Evolutionary conservation across 2,329 filamentous ascomycete genomes (phyloP).

Genomic region (Rutstroemia sp.): DNA sequence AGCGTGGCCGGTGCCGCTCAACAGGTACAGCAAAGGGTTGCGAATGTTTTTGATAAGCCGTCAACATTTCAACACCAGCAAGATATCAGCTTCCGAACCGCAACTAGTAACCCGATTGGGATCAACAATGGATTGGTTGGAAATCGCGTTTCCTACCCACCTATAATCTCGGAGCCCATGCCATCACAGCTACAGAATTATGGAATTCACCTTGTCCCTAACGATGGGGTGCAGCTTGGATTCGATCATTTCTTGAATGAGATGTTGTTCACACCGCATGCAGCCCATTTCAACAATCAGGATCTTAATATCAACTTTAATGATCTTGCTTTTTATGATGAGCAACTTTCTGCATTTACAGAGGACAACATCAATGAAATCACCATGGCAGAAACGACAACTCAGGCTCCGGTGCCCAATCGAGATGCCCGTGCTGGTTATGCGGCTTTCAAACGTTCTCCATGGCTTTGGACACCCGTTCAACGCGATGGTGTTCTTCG

Average conservation of each 20-base stretch:
- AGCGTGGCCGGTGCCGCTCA: too few relatives aligned
- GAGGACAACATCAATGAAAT: too few relatives aligned
- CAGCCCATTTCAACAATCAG: conserved; percentile 5
- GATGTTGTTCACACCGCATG: background rate
- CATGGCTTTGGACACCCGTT: conserved; percentile 18
- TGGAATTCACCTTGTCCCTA: background rate
- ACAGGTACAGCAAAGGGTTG: too few relatives aligned
- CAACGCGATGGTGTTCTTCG: conserved; percentile 12
- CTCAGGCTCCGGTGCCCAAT: too few relatives aligned
- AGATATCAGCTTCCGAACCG: too few relatives aligned
- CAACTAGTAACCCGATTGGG: too few relatives aligned
- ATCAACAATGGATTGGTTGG: too few relatives aligned
- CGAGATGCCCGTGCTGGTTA: conserved; percentile 10
- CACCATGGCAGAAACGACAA: too few relatives aligned
- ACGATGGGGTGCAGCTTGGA: background rate
- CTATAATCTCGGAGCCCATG: too few relatives aligned
- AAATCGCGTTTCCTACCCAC: too few relatives aligned
- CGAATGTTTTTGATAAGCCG: too few relatives aligned
- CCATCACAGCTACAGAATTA: background rate
- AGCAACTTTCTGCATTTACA: background rate
- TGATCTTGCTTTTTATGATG: conserved; percentile 11
- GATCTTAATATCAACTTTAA: conserved; percentile 13
- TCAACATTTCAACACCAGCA: too few relatives aligned
- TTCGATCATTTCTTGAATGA: background rate
- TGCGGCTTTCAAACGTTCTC: conserved; percentile 19